Evolutionary conservation across 108 stramenopile species (phyloP).

Genomic region (Bacterosira constricta): DNA sequence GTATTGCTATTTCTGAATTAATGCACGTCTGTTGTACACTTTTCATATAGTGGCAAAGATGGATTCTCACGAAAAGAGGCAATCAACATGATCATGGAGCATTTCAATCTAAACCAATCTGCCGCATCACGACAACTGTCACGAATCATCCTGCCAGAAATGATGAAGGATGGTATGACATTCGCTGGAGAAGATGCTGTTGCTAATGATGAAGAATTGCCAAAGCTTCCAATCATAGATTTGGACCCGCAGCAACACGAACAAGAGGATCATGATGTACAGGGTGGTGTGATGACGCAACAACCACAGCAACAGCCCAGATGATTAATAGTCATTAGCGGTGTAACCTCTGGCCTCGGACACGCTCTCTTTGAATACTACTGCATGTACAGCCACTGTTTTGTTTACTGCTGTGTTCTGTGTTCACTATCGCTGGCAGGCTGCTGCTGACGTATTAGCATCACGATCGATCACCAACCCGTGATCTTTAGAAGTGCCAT

Average conservation of each 20-base stretch:
- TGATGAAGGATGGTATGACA: background rate
- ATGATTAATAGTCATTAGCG: constrained; percentile 17
- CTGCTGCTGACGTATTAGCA: too few relatives aligned
- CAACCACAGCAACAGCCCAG: background rate
- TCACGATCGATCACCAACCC: too few relatives aligned
- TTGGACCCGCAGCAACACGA: too few relatives aligned
- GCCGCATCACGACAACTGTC: constrained; percentile 12
- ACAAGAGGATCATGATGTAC: too few relatives aligned
- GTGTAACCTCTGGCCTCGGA: constrained; percentile 1
- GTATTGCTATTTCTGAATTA: background rate
- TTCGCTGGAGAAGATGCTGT: background rate
- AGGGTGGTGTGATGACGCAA: background rate
- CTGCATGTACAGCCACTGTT: too few relatives aligned
- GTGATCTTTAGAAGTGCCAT: too few relatives aligned
- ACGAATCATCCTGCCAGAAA: constrained; percentile 2
- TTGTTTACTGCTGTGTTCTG: too few relatives aligned
- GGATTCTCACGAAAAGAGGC: constrained; percentile 22
- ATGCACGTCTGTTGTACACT: background rate
- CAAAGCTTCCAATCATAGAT: too few relatives aligned
- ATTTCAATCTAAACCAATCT: background rate
- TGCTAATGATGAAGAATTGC: too few relatives aligned
- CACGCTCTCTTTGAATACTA: constrained; percentile 1
- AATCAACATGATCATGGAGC: constrained; percentile 4
- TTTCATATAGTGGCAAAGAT: background rate
- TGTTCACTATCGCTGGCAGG: too few relatives aligned